These are phyloP conservation scores for Ophiobolus disseminans DNA, from an alignment of 2,329 filamentous ascomycete genomes.

Conservation along the genomic window DNA sequence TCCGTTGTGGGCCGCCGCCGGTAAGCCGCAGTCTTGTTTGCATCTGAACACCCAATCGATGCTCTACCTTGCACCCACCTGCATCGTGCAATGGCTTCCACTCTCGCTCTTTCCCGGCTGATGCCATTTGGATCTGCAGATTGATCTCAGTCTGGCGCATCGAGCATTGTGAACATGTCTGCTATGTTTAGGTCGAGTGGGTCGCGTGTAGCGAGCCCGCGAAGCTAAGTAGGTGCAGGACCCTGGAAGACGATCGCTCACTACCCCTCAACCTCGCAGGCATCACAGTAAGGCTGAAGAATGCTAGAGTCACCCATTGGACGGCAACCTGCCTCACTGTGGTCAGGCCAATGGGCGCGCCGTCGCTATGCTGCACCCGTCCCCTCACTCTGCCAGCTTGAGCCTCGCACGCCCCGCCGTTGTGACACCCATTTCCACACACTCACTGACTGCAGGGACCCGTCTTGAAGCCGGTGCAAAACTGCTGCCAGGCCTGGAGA, in stretches of 20 bases:
- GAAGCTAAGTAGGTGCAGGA: too few species aligned
- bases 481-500: neutral
- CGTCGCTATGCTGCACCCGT: slow-evolving; percentile 1
- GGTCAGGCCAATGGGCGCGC: slow-evolving; percentile 14
- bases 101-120: too few species aligned
- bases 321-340: slow-evolving; percentile 8
- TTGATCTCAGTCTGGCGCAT: too few species aligned
- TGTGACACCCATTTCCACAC: slow-evolving; percentile 10
- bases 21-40: too few species aligned
- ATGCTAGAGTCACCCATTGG: slow-evolving; percentile 13
- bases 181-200: too few species aligned
- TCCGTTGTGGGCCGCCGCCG: neutral
- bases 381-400: slow-evolving; percentile 8
- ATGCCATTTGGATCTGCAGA: too few species aligned
- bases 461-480: neutral
- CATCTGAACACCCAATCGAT: too few species aligned
- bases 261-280: slow-evolving; percentile 24
- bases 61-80: too few species aligned
- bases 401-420: slow-evolving; percentile 14
- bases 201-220: too few species aligned
- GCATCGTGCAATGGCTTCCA: too few species aligned
- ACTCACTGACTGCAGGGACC: neutral
- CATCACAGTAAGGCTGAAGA: slow-evolving; percentile 10
- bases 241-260: neutral
- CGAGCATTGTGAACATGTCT: too few species aligned